phyloP scores from a whole-genome alignment of 2,329 filamentous ascomycete species.

The Chrysoporthe austroafricana region DNA sequence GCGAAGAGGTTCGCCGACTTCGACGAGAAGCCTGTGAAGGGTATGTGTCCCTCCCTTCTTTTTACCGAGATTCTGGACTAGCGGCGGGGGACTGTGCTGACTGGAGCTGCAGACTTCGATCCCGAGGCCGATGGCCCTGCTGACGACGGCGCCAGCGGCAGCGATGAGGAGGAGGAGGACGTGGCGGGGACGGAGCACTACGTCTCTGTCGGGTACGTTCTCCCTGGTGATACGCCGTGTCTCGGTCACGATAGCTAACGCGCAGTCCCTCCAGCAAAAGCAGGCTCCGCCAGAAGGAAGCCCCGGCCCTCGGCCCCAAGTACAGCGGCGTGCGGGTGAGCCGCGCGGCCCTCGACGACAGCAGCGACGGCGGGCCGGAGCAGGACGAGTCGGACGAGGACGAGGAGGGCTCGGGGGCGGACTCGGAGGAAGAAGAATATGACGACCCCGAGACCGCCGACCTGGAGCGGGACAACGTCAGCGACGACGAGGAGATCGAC shows the following conservation, averaged over 20 bases:
- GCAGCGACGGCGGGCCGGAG: slow-evolving; percentile 54
- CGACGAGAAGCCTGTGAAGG: slow-evolving; percentile 64
- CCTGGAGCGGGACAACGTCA: slow-evolving; percentile 56
- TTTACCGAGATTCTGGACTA: neutral
- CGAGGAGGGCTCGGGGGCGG: slow-evolving; percentile 37
- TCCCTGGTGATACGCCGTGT: neutral
- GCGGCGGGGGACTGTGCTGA: slow-evolving; percentile 7
- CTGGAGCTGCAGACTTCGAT: slow-evolving; percentile 67
- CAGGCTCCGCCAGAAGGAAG: slow-evolving; percentile 76
- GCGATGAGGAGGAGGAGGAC: slow-evolving; percentile 52
- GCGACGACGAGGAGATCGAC: slow-evolving; percentile 63
- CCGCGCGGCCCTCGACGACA: slow-evolving; percentile 65
- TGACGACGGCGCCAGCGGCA: slow-evolving; percentile 56
- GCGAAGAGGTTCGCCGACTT: slow-evolving; percentile 65
- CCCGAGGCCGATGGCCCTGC: slow-evolving; percentile 69
- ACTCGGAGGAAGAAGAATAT: slow-evolving; percentile 38
- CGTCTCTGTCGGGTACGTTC: slow-evolving; percentile 67
- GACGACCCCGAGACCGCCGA: slow-evolving; percentile 62
- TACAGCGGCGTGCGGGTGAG: slow-evolving; percentile 81
- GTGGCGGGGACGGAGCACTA: slow-evolving; percentile 84
- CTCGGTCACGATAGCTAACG: neutral
- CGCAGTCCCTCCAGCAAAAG: slow-evolving; percentile 64
- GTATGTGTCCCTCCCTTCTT: slow-evolving; percentile 43
- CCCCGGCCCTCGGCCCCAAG: slow-evolving; percentile 71
- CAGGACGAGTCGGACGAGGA: slow-evolving; percentile 45